Conservation (phyloP, 352 stramenopile species). For the Pythium volutum region DNA sequence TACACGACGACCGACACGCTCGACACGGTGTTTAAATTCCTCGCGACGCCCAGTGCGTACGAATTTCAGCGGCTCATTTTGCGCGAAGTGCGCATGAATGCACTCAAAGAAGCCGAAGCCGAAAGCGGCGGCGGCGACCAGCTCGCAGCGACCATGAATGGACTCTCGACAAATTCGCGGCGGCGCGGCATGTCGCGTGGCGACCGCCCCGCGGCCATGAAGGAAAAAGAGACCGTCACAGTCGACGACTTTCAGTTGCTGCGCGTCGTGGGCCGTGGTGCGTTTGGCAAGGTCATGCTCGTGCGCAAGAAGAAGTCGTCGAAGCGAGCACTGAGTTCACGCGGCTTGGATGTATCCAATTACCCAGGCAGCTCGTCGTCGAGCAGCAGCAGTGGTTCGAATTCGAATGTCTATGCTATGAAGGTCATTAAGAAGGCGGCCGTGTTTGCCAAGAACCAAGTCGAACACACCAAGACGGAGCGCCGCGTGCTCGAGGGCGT, state of each 20-base stretch:
- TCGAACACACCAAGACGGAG: conserved; percentile 92
- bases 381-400: no score
- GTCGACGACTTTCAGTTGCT: conserved; percentile 97
- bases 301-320: conserved; percentile 54
- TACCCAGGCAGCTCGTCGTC: conserved; percentile 4
- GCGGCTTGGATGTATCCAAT: conserved; percentile 2
- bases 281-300: conserved; percentile 95
- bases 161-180: conserved; percentile 17
- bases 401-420: conserved; percentile 82
- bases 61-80: conserved; percentile 66
- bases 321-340: neutral
- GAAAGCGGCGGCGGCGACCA: conserved; percentile 5
- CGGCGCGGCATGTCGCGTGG: conserved; percentile 2
- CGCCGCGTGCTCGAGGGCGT: conserved; percentile 82
- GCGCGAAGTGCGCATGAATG: conserved; percentile 48
- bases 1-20: conserved; percentile 70
- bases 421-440: conserved; percentile 91
- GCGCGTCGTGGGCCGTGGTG: conserved; percentile 96
- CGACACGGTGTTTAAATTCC: conserved; percentile 82
- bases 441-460: conserved; percentile 86
- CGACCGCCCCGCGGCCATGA: conserved; percentile 19
- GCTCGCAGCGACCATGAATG: conserved; percentile 8
- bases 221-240: conserved; percentile 59
- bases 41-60: conserved; percentile 69
- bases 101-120: conserved; percentile 30